Conservation (phyloP, 306 rosid species). For the Boehmeria nivea region DNA sequence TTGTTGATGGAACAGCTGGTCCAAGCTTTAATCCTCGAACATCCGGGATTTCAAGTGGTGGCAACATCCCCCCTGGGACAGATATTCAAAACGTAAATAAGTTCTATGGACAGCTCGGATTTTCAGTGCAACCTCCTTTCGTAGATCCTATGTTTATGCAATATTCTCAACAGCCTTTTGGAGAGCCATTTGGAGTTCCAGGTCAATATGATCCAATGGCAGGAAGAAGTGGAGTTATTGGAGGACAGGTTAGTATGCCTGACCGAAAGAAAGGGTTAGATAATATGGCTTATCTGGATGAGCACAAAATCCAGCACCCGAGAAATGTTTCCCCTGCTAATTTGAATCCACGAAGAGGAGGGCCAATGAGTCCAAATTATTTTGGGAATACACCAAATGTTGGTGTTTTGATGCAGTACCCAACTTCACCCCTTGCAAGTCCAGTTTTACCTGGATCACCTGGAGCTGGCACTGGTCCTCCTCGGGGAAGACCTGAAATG, state of each 20-base stretch:
- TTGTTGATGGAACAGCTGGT: constrained; percentile 37
- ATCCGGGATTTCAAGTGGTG: constrained; percentile 33
- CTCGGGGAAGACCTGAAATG: constrained; percentile 27
- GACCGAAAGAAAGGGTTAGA: constrained; percentile 20
- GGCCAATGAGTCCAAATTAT: constrained; percentile 32
- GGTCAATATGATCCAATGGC: constrained; percentile 32
- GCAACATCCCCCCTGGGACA: constrained; percentile 27
- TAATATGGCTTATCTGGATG: constrained; percentile 23
- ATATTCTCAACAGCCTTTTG: constrained; percentile 34
- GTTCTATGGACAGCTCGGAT: constrained; percentile 45
- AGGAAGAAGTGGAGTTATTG: constrained; percentile 22
- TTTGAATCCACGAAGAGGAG: constrained; percentile 46
- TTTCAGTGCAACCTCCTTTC: constrained; percentile 39
- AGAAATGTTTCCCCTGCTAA: constrained; percentile 27
- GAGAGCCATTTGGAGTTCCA: constrained; percentile 37
- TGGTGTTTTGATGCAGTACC: constrained; percentile 33
- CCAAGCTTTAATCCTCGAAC: constrained; percentile 36
- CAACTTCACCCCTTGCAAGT: constrained; percentile 43
- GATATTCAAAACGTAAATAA: constrained; percentile 38
- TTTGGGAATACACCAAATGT: constrained; percentile 42
- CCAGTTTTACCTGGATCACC: constrained; percentile 49
- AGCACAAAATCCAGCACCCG: constrained; percentile 33
- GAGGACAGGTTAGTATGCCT: constrained; percentile 25
- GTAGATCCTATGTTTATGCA: constrained; percentile 42
- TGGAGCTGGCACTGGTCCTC: constrained; percentile 29